Percentiles rank a stretch among this genome's conserved stretches.
These are phyloP conservation scores for Centella asiatica DNA, from an alignment of 129 eudicot genomes.

Conservation along the genomic window DNA sequence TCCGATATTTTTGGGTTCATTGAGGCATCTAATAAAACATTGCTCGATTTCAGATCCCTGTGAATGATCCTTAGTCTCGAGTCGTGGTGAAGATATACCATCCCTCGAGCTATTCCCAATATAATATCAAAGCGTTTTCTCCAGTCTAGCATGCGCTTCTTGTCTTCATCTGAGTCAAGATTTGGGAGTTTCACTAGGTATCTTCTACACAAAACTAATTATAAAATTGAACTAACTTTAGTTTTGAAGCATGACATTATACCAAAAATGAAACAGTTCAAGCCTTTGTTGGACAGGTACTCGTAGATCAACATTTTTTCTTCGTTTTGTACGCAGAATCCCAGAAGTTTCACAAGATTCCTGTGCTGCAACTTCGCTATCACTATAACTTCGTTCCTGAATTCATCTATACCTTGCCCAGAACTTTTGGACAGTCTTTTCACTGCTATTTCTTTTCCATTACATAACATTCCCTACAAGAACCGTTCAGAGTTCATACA, in stretches of 20 bases:
- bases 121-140: constrained; percentile 14
- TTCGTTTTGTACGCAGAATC: neutral
- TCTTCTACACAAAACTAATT: too few species aligned
- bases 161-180: constrained; percentile 6
- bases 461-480: neutral
- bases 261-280: neutral
- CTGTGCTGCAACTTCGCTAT: constrained; percentile 7
- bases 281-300: neutral
- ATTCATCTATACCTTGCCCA: constrained; percentile 5
- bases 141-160: constrained; percentile 5
- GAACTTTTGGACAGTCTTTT: neutral
- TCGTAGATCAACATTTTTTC: neutral
- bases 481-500: neutral
- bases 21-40: constrained; percentile 7
- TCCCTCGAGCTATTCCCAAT: constrained; percentile 18
- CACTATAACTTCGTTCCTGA: neutral
- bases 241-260: neutral
- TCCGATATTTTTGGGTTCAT: constrained; percentile 18
- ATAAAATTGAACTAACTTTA: neutral
- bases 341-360: constrained; percentile 2
- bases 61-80: constrained; percentile 11
- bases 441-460: constrained; percentile 2
- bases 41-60: constrained; percentile 16
- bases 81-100: constrained; percentile 22
- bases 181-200: neutral